Percentiles rank a stretch among this genome's conserved stretches.
Conservation (phyloP, 768 basidiomycete species). For the Asterophora lycoperdoides region DNA sequence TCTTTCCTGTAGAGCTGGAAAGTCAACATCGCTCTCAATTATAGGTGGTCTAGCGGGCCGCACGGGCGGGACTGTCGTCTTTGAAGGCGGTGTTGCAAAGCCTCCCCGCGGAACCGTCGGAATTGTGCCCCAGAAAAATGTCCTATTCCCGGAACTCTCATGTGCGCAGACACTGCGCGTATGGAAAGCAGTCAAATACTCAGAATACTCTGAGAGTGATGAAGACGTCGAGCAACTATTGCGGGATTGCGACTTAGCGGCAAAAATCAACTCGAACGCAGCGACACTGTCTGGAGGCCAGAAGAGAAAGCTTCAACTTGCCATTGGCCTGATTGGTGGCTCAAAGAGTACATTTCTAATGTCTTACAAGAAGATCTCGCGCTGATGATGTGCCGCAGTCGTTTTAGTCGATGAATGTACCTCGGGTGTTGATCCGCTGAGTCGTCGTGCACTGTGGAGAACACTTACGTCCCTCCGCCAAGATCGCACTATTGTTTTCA, state of each 20-base stretch:
- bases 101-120: constrained; percentile 66
- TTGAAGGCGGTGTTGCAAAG: constrained; percentile 46
- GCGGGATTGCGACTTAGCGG: constrained; percentile 67
- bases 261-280: constrained; percentile 64
- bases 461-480: constrained; percentile 63
- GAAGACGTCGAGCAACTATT: constrained; percentile 65
- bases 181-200: constrained; percentile 71
- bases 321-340: constrained; percentile 73
- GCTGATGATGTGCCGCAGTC: constrained; percentile 26
- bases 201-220: constrained; percentile 36
- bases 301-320: constrained; percentile 80
- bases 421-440: constrained; percentile 79
- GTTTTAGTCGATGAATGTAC: constrained; percentile 69
- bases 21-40: constrained; percentile 68
- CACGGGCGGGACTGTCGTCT: constrained; percentile 53
- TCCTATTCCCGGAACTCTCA: constrained; percentile 71
- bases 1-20: constrained; percentile 54
- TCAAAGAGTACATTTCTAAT: constrained; percentile 50
- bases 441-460: constrained; percentile 73
- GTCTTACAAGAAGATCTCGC: not conserved
- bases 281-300: constrained; percentile 72
- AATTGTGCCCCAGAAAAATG: constrained; percentile 81
- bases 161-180: constrained; percentile 70
- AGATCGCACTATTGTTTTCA: constrained; percentile 68
- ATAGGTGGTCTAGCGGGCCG: constrained; percentile 59